phyloP scores from a whole-genome alignment of 1,139 yeast genomes.

The Sugiyamaella novakii region DNA sequence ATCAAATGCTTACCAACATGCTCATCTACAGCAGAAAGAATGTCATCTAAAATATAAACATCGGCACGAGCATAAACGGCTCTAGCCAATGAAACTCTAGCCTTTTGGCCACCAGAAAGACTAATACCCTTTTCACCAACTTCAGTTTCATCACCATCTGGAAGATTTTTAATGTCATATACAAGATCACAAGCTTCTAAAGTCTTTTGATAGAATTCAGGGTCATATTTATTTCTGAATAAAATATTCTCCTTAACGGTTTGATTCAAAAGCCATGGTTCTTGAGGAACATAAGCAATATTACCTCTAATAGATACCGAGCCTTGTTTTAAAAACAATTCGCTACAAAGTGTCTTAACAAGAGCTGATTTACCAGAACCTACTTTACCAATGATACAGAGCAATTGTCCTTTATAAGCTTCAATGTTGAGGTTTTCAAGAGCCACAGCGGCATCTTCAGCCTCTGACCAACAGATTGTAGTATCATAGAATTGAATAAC shows the following conservation, averaged over 20 bases:
- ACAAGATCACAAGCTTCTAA: constrained; percentile 75
- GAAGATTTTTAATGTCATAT: constrained; percentile 67
- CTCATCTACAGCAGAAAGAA: constrained; percentile 81
- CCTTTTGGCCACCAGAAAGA: constrained; percentile 89
- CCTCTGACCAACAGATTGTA: constrained; percentile 40
- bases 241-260: constrained; percentile 73
- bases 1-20: constrained; percentile 75
- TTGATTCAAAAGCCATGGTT: constrained; percentile 80
- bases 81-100: constrained; percentile 80
- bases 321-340: constrained; percentile 59
- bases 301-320: constrained; percentile 52
- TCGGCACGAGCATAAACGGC: constrained; percentile 87
- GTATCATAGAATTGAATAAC: constrained; percentile 43
- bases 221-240: constrained; percentile 75
- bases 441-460: constrained; percentile 45
- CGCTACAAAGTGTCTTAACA: constrained; percentile 63
- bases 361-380: constrained; percentile 80
- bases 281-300: constrained; percentile 80
- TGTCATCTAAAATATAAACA: constrained; percentile 74
- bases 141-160: constrained; percentile 79
- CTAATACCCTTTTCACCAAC: constrained; percentile 80
- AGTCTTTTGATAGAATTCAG: constrained; percentile 64
- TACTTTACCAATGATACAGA: constrained; percentile 76
- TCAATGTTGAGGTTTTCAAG: constrained; percentile 52
- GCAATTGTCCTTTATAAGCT: constrained; percentile 60